These are phyloP conservation scores for Porphyra umbilicalis DNA, from an alignment of 31 red algal genomes.

Conservation along the genomic window DNA sequence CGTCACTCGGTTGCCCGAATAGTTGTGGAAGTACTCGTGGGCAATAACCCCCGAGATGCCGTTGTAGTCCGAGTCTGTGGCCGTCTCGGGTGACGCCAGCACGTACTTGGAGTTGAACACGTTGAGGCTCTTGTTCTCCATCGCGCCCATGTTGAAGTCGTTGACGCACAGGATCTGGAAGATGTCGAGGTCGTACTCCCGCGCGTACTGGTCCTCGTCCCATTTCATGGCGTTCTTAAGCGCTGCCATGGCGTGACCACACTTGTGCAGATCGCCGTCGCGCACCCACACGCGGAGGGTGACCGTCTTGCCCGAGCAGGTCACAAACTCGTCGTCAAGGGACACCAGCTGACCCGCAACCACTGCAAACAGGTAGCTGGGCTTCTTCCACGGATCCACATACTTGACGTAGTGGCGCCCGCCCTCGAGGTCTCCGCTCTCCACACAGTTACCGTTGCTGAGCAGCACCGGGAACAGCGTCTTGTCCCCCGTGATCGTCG, in stretches of 20 bases:
- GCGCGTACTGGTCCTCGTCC: conserved; percentile 94
- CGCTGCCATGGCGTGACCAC: conserved; percentile 78
- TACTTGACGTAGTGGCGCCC: conserved; percentile 71
- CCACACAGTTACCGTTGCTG: conserved; percentile 86
- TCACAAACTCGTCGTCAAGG: conserved; percentile 66
- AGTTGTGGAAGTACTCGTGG: conserved; percentile 99
- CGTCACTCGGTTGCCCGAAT: conserved; percentile 95
- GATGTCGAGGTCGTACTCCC: conserved; percentile 92
- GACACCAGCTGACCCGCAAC: conserved; percentile 79
- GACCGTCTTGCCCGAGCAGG: conserved; percentile 62
- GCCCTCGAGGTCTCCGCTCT: conserved; percentile 30
- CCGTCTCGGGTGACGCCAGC: conserved; percentile 73
- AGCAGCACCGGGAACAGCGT: conserved; percentile 77
- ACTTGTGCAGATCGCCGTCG: conserved; percentile 65
- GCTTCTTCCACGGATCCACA: conserved; percentile 88
- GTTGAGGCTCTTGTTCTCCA: conserved; percentile 98
- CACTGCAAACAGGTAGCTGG: conserved; percentile 91
- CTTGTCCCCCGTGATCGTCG: conserved; percentile 41
- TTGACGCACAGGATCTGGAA: conserved; percentile 93
- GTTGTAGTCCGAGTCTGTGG: conserved; percentile 92
- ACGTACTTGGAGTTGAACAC: conserved; percentile 98
- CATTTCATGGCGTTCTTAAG: conserved; percentile 94
- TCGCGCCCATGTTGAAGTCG: conserved; percentile 95
- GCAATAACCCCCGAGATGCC: conserved; percentile 79
- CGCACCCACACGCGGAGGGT: conserved; percentile 72